Base-by-base conservation (phyloP, 2,329 filamentous ascomycete species). In the Arthrobotrys sinensis region DNA sequence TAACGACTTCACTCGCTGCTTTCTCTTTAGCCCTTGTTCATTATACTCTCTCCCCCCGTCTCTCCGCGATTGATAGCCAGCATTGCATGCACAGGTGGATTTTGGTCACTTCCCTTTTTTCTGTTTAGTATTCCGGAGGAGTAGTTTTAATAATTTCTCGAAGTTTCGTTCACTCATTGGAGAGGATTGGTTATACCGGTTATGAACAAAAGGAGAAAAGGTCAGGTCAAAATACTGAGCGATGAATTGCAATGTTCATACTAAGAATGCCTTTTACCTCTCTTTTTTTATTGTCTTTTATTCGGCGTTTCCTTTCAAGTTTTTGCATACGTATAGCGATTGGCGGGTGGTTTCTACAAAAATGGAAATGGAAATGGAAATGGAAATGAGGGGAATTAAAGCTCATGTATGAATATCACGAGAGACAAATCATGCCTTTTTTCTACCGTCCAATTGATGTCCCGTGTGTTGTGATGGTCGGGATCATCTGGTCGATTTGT, bases 21-120 rank as follows among this genome's bases (percentile, higher is more conserved):
- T 36, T 52, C 11, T 32, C 55, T 32, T 55, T 64, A 12, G 36
- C 14, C 48, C 24, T 12, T 48, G 12, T 46, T 63, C 8, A 55
- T 21, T 45, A 64, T 4, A 46, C 63, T 40, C 24, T 34, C 57
- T 64, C 28, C 19, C 21, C 64, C 21, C 6, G 40, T 63, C 16
- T 67, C 45, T 62, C 21, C 57, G 34, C 45, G n/a, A 34, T 77
- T 70, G 14, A 65, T 65, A 66, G 66, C 50, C 32, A 76, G 57
- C 50, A 77, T 70, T 67, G 65, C 72, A 60, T 69, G 48, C 36
- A 53, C 38, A 34, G 66, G 66, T 45, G 63, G 46, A 50, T 50
- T 60, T 28, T n/a, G 55, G 12, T 60, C 11, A 40, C 11, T 43
- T 60, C 16, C 16, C 16, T 19, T 60, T 43, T 43, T 32, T 16